phyloP scores from a whole-genome alignment of 441 rosid genomes.

The Biscutella laevigata region DNA sequence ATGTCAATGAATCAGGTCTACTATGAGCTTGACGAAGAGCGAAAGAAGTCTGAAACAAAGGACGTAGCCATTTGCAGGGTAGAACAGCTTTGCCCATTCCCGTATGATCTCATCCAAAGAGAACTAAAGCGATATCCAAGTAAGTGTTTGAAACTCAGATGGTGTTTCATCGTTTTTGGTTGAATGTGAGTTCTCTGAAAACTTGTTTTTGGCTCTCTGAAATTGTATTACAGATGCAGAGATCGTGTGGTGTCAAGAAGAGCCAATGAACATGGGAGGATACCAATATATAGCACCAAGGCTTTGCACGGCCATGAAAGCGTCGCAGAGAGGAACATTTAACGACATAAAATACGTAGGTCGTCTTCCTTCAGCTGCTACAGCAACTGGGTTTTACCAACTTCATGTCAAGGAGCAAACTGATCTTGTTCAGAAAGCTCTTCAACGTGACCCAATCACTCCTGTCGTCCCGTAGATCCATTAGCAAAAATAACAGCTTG shows the following conservation, averaged over 20 bases:
- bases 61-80: constrained; percentile 92
- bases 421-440: constrained; percentile 60
- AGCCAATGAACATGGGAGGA: constrained; percentile 96
- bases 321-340: constrained; percentile 47
- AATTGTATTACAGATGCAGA: constrained; percentile 64
- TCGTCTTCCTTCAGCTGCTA: constrained; percentile 88
- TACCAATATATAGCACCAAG: constrained; percentile 73
- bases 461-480: constrained; percentile 11
- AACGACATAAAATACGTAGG: constrained; percentile 80
- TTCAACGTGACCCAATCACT: constrained; percentile 54
- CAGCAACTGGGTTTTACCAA: constrained; percentile 83
- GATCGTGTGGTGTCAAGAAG: constrained; percentile 98
- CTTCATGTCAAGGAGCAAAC: constrained; percentile 78
- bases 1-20: constrained; percentile 43
- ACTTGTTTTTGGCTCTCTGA: constrained; percentile 2
- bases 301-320: constrained; percentile 62
- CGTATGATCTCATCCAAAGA: constrained; percentile 74
- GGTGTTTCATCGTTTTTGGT: not conserved
- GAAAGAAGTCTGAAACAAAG: constrained; percentile 45
- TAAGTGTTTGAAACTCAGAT: constrained; percentile 16
- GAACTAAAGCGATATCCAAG: constrained; percentile 93
- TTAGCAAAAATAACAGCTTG: not conserved
- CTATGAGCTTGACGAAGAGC: constrained; percentile 83
- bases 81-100: constrained; percentile 89
- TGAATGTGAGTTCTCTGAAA: not conserved